phyloP scores from a whole-genome alignment of 2,329 filamentous ascomycete genomes.

The Sporothrix variecibatus region DNA sequence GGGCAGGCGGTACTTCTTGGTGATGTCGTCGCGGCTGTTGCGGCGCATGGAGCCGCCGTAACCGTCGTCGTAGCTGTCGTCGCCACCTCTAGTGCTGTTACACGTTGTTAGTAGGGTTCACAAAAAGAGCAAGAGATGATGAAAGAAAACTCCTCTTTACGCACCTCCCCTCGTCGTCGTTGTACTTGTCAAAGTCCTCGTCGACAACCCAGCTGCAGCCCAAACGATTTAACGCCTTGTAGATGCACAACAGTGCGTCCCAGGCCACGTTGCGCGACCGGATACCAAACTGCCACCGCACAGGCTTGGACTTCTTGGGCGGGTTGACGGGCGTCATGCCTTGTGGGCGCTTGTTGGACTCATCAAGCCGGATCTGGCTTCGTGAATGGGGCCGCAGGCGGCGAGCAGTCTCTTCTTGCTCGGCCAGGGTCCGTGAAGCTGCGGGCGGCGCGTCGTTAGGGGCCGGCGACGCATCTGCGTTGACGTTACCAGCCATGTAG shows the following conservation, averaged over 20 bases:
- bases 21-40: conserved; percentile 47
- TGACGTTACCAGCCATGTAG: conserved; percentile 67
- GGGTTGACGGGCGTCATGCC: conserved; percentile 64
- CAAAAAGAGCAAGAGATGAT: conserved; percentile 1
- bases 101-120: background rate
- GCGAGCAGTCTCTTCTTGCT: conserved; percentile 78
- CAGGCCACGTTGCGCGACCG: conserved; percentile 90
- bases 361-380: conserved; percentile 69
- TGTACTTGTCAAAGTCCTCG: conserved; percentile 57
- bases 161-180: conserved; percentile 47
- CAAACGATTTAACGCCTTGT: conserved; percentile 84
- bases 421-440: conserved; percentile 62
- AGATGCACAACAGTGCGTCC: conserved; percentile 92
- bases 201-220: conserved; percentile 83
- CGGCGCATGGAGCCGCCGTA: conserved; percentile 42
- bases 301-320: conserved; percentile 72
- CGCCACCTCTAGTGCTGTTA: conserved; percentile 22
- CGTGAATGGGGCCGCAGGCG: conserved; percentile 84
- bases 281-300: conserved; percentile 98
- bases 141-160: conserved; percentile 16
- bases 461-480: conserved; percentile 48
- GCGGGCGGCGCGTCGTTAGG: conserved; percentile 53
- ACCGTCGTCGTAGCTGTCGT: conserved; percentile 32
- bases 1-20: conserved; percentile 75
- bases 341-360: conserved; percentile 59